Evolutionary conservation across 2,329 filamentous ascomycete genomes (phyloP).

Genomic region (Verticillium albo-atrum): DNA sequence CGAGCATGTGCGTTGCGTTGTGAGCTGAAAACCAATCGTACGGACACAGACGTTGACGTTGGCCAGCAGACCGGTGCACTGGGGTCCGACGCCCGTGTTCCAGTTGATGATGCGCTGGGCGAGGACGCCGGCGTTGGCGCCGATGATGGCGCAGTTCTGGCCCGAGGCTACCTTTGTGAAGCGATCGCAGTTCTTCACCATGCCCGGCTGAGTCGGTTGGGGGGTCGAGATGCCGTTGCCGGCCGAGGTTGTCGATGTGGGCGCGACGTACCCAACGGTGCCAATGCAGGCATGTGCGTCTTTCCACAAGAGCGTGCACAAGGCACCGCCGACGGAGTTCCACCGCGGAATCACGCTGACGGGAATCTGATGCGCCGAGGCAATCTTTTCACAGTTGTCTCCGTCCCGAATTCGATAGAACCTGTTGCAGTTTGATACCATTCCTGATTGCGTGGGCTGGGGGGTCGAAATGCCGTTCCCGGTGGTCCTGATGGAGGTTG

Average conservation of each 20-base stretch:
- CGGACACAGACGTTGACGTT: slow-evolving; percentile 10
- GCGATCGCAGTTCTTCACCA: slow-evolving; percentile 11
- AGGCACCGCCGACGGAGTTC: not conserved
- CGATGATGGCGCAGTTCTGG: slow-evolving; percentile 19
- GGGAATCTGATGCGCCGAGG: slow-evolving; percentile 13
- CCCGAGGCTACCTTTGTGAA: slow-evolving; percentile 16
- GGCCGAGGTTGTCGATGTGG: not conserved
- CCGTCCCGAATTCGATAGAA: slow-evolving; percentile 18
- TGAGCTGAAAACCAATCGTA: slow-evolving; percentile 1
- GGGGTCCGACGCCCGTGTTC: slow-evolving; percentile 11
- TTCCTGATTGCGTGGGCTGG: slow-evolving; percentile 19
- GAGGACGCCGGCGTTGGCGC: slow-evolving; percentile 13
- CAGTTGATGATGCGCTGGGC: slow-evolving; percentile 16
- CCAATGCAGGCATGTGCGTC: not conserved
- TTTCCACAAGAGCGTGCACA: not conserved
- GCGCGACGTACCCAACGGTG: not conserved
- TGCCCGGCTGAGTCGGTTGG: slow-evolving; percentile 6
- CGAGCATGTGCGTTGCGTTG: not conserved
- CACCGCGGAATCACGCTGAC: not conserved
- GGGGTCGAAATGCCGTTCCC: slow-evolving; percentile 21
- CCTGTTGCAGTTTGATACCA: slow-evolving; percentile 21
- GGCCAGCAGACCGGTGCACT: slow-evolving; percentile 10
- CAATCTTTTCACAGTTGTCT: slow-evolving; percentile 19
- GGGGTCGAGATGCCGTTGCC: slow-evolving; percentile 4
- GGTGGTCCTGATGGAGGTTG: too few species aligned